phyloP scores from a whole-genome alignment of 2,329 filamentous ascomycete genomes.

The Simplicillium sp. region DNA sequence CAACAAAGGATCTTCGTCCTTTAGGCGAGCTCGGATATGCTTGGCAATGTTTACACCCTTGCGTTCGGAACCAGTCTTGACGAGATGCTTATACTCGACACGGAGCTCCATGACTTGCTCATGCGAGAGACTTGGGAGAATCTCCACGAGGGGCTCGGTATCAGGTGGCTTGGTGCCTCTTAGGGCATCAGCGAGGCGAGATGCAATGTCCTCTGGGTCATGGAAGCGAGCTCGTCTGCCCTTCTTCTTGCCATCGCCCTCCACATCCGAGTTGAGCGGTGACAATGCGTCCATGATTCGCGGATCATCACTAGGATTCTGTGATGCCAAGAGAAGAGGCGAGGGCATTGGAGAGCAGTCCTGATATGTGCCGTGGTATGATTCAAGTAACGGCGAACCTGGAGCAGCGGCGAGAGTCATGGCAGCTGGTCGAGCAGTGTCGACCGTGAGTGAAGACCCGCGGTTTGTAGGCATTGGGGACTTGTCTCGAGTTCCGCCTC shows the following conservation, averaged over 20 bases:
- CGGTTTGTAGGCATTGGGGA: constrained; percentile 38
- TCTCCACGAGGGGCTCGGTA: constrained; percentile 64
- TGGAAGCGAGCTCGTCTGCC: constrained; percentile 67
- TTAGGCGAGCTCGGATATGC: constrained; percentile 68
- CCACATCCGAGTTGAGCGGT: constrained; percentile 38
- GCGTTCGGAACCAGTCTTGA: constrained; percentile 64
- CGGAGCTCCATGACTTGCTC: constrained; percentile 82
- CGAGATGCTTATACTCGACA: constrained; percentile 81
- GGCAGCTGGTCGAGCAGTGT: constrained; percentile 28
- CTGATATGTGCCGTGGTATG: constrained; percentile 90
- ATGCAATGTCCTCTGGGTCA: constrained; percentile 71
- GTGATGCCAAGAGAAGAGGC: constrained; percentile 51
- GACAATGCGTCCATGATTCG: constrained; percentile 39
- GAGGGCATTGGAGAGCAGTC: constrained; percentile 92
- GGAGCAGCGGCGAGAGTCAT: constrained; percentile 50
- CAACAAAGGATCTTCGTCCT: constrained; percentile 64
- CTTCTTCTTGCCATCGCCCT: constrained; percentile 32
- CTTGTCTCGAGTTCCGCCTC: constrained; percentile 25
- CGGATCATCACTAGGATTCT: constrained; percentile 38
- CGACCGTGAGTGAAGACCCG: constrained; percentile 44
- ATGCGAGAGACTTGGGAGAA: constrained; percentile 74
- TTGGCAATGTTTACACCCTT: constrained; percentile 80
- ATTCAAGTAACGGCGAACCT: constrained; percentile 77
- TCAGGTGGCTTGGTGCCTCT: constrained; percentile 57
- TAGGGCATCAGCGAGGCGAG: constrained; percentile 66